Evolutionary conservation across 306 rosid genomes (phyloP).

Genomic region (Sesbania bispinosa): DNA sequence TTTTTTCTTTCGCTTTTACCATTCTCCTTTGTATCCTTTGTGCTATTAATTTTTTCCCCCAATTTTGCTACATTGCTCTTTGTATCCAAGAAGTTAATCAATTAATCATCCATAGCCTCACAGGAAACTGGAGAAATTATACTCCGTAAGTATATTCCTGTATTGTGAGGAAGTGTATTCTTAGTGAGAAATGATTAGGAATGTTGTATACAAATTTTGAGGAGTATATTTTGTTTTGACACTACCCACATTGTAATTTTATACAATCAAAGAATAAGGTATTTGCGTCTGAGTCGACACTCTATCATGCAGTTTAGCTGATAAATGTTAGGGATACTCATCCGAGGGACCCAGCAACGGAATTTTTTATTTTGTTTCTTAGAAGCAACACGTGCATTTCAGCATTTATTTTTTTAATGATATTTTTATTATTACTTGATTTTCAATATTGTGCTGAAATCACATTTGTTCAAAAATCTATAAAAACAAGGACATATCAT

Average conservation of each 20-base stretch:
- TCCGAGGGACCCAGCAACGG: too few species aligned
- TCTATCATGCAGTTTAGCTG: too few species aligned
- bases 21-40: constrained; percentile 23
- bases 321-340: too few species aligned
- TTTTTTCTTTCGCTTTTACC: neutral
- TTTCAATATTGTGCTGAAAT: too few species aligned
- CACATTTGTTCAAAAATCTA: too few species aligned
- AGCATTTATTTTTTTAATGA: too few species aligned
- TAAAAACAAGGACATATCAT: too few species aligned
- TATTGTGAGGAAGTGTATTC: constrained; percentile 21
- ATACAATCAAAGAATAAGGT: constrained; percentile 5
- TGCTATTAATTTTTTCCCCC: constrained; percentile 8
- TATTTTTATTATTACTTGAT: too few species aligned
- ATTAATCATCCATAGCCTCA: constrained; percentile 10
- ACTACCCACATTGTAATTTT: constrained; percentile 3
- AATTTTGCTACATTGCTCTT: neutral
- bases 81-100: constrained; percentile 9
- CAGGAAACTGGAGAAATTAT: neutral
- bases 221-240: neutral
- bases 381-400: too few species aligned
- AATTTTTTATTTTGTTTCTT: too few species aligned
- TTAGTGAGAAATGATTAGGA: constrained; percentile 14
- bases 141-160: neutral
- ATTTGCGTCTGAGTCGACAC: neutral
- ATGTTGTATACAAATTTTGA: constrained; percentile 12